Evolutionary conservation across 495 filamentous ascomycete species (phyloP), one percentile per base, ranked within the genome.

Genomic region (Glutinoglossum americanum): DNA sequence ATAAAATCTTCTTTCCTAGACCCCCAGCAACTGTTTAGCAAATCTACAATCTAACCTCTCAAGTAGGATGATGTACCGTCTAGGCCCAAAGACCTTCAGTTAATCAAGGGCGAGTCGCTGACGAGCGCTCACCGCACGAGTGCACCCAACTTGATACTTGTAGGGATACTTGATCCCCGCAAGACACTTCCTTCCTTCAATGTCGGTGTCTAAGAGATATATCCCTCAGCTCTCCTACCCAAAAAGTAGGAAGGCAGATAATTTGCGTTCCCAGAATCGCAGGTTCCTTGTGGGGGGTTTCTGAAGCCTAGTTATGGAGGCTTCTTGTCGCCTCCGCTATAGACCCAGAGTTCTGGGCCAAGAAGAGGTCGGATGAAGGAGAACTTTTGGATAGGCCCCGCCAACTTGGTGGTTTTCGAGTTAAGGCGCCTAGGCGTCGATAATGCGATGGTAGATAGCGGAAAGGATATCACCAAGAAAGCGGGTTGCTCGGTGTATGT

Each of bases 291-390:
- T 3, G 13, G 3, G 27, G 9, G 2, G 41, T 23, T 2, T 13
- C 30, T n/a, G 10, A 54, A 51, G 25, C 23, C 76, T 72, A 89
- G 72, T 96, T 97, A 98, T 76, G 92, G 92, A 67, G 92, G 92
- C 77, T 92, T 89, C 76, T 88, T 92, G 75, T 89, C 85, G 76
- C 84, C 87, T 82, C 92, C 89, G 76, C 81, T 79, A 73, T 92
- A 89, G 78, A 87, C 85, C 87, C 89, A 82, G 73, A 80, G 77
- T 65, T 80, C 79, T 68, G 92, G 89, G 75, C 88, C 88, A 65
- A 93, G 83, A 71, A 95, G 87, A 77, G 89, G 90, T 77, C 86
- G 84, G 66, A 83, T 73, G 76, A 86, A 85, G 67, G 85, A 86
- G 71, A 86, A 83, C 76, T 80, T 71, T 70, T 75, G 76, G 71